Base-by-base conservation (phyloP, 2,329 filamentous ascomycete species). In the Colletotrichum sp. region DNA sequence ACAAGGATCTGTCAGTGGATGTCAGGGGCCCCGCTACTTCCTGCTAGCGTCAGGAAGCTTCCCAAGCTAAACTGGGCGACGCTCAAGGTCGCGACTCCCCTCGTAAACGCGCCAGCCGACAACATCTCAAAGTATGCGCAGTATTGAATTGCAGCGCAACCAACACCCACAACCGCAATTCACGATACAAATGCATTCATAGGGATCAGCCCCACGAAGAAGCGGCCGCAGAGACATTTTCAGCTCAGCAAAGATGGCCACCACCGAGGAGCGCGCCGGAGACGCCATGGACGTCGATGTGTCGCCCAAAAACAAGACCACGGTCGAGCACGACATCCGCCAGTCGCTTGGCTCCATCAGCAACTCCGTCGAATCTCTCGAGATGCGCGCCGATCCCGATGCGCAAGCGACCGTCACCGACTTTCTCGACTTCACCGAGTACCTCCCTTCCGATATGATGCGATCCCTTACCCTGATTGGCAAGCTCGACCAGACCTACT, bases 361-460 rank as follows among this genome's bases (percentile, higher is more conserved):
- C 76, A 86, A 85, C 78, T 79, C 82, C 7, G 84, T 89, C 72
- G 84, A 84, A 72, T 83, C 88, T 3, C 86, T 91, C 77, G 86
- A 87, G 74, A 85, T 89, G 81, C 90, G 90, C 78, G 88, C 89
- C 69, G 92, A 94, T 78, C 92, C 92, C 7, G 92, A 94, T 85
- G 91, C 91, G 30, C 92, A 93, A 80, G 92, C 92, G 8, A 93
- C 92, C n/a, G 90, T 93, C 21, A 93, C 91, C 76, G 92, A 94
- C 83, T 94, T 93, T 81, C 90, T 94, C 82, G 92, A 94, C 81
- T 92, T 92, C 78, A 93, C 92, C 79, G 93, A 94, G 82, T 93
- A 94, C 83, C 89, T 94, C 2, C 92, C 92, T 13, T 91, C 92
- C 67, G 93, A 94, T 81, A 90, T 94, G 80, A 87, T 90, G 77